Percentiles rank a stretch among this genome's conserved stretches.
These are phyloP conservation scores for Sphagnum magellanicum DNA, from an alignment of 228 moss, liverwort and hornwort species.

Conservation along the genomic window DNA sequence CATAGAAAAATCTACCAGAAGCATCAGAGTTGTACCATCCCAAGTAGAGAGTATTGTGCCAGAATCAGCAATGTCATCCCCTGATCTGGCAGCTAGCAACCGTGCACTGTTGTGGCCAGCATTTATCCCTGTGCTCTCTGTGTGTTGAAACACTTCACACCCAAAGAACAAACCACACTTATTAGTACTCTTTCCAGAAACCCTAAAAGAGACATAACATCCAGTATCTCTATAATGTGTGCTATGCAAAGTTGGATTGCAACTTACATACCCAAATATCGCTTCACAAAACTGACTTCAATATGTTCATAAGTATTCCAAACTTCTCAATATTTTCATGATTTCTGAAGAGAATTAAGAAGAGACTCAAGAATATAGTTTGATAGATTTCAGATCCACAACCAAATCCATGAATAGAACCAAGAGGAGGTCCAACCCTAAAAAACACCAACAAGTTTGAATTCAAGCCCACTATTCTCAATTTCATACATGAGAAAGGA, in stretches of 20 bases:
- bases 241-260: constrained; percentile 26
- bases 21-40: constrained; percentile 25
- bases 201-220: background rate
- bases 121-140: background rate
- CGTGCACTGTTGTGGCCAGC: constrained; percentile 6
- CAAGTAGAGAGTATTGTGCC: constrained; percentile 23
- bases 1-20: background rate
- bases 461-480: too few relatives aligned
- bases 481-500: background rate
- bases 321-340: background rate
- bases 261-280: too few relatives aligned
- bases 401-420: too few relatives aligned
- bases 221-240: background rate
- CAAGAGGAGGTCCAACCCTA: too few relatives aligned
- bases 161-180: background rate
- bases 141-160: background rate
- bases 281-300: background rate
- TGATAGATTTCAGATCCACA: too few relatives aligned
- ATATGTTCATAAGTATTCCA: background rate
- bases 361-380: too few relatives aligned
- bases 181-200: background rate
- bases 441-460: too few relatives aligned
- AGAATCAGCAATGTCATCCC: constrained; percentile 27
- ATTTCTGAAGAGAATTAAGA: background rate
- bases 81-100: constrained; percentile 3